phyloP scores from a whole-genome alignment of 768 basidiomycete species.

The Tricholoma matsutake region DNA sequence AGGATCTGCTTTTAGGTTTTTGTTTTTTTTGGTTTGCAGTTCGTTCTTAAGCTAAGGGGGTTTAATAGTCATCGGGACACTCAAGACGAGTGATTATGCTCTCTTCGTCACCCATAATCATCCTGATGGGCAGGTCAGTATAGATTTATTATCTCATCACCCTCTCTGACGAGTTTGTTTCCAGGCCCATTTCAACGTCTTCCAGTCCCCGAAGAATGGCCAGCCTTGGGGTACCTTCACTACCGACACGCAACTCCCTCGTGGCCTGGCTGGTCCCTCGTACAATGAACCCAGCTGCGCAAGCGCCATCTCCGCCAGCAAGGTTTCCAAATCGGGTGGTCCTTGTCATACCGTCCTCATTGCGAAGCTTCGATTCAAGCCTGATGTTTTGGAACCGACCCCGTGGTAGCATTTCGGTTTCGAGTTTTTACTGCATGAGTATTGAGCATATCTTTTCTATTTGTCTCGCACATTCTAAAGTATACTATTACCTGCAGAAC shows the following conservation, averaged over 20 bases:
- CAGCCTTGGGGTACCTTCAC: constrained; percentile 79
- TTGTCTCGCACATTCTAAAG: background rate
- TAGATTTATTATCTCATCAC: constrained; percentile 3
- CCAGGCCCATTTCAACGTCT: constrained; percentile 71
- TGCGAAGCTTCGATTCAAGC: constrained; percentile 62
- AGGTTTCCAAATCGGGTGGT: constrained; percentile 46
- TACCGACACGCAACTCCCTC: constrained; percentile 45
- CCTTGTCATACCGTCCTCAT: constrained; percentile 60
- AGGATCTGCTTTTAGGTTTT: constrained; percentile 56
- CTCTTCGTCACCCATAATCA: constrained; percentile 74
- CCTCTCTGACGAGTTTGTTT: background rate
- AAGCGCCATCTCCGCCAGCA: constrained; percentile 41
- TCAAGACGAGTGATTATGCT: constrained; percentile 70
- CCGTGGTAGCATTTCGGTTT: constrained; percentile 26
- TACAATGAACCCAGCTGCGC: constrained; percentile 40
- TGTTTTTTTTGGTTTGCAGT: background rate
- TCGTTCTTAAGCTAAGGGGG: background rate
- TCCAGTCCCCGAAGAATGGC: constrained; percentile 45
- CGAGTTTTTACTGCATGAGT: background rate
- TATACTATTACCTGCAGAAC: too few species aligned
- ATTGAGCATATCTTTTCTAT: too few species aligned
- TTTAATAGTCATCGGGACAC: constrained; percentile 56
- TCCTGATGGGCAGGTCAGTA: constrained; percentile 50
- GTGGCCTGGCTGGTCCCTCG: constrained; percentile 41
- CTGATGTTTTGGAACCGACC: constrained; percentile 57